Evolutionary conservation across 805 yeast species (phyloP).

Genomic region (Lipomyces anomalus): DNA sequence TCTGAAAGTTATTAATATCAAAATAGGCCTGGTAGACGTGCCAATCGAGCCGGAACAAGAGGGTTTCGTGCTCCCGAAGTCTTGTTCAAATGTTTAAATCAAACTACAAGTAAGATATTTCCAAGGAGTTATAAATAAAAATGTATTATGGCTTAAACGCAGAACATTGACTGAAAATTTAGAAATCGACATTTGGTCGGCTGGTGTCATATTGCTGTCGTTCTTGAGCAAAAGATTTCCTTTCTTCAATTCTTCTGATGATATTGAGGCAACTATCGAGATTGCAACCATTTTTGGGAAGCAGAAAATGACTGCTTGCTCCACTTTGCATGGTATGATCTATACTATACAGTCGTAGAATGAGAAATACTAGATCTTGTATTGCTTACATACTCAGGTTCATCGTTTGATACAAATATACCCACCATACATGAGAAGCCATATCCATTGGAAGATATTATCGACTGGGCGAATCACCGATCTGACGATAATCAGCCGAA

Average conservation of each 20-base stretch:
- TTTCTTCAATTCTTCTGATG: conserved; percentile 89
- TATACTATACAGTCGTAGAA: not conserved
- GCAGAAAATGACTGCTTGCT: conserved; percentile 64
- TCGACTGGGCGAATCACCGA: conserved; percentile 35
- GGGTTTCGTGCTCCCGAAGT: conserved; percentile 96
- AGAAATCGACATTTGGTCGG: conserved; percentile 84
- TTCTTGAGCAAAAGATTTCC: conserved; percentile 79
- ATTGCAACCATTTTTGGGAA: conserved; percentile 75
- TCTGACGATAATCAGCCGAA: conserved; percentile 7
- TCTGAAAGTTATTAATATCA: not conserved
- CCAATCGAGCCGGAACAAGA: conserved; percentile 94
- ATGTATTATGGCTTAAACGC: conserved; percentile 1
- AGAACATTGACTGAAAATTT: no score
- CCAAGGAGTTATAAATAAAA: not conserved
- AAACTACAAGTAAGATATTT: conserved; percentile 45
- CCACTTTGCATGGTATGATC: conserved; percentile 66
- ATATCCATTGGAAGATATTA: conserved; percentile 39
- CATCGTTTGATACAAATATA: conserved; percentile 67
- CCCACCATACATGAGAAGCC: conserved; percentile 45
- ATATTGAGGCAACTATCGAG: conserved; percentile 84
- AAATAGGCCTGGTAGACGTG: conserved; percentile 65
- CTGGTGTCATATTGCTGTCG: conserved; percentile 80
- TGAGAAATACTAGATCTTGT: not conserved
- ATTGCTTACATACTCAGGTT: conserved; percentile 21
- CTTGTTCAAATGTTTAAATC: conserved; percentile 76